Evolutionary conservation across 1,139 yeast genomes (phyloP), one percentile per base, ranked within the genome.

Genomic region (Lodderomyces margitis): DNA sequence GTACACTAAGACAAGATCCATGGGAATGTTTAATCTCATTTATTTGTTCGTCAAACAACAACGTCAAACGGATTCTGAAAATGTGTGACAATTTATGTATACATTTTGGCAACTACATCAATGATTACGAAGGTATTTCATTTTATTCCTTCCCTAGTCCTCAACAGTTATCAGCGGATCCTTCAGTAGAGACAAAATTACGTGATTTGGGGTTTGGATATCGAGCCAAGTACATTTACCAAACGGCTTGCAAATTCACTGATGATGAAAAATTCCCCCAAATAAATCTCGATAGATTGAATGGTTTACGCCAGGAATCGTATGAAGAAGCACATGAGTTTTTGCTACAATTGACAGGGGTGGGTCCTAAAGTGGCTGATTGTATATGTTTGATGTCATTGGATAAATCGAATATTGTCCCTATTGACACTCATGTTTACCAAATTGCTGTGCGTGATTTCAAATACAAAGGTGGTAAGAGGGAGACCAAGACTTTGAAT

Each of bases 321-420:
- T 81, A 83, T 50, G 74, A 74, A 39, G 76, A 74, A 7, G 83
- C 87, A 1, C 86, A 85, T 48, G 76, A 77, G 14, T 81, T 77
- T 46, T 64, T 94, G 36, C 66, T 85, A 47, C 74, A 78, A 49
- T 82, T 86, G 49, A 73, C 78, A 3, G 99, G 99, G 0, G 97
- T 94, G 0, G 99, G 99, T 0, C 98, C 98, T 1, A 92, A 92
- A 62, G 98, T 92, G 1, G 97, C 99, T 0, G 98, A 94, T 55
- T 92, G 99, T 59, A 50, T 70, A 15, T 84, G 95, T 50, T 68
- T 92, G 32, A 91, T 92, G 97, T 86, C 96, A 1, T 68, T 94
- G 40, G 94, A 86, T 53, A 86, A 89, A 64, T 89, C 85, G 54
- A 88, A 84, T 44, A 78, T 88, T 11, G 96, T 92, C 1, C 99